Conservation (phyloP, 2,329 filamentous ascomycete genomes). For the Trichophyton benhamiae region DNA sequence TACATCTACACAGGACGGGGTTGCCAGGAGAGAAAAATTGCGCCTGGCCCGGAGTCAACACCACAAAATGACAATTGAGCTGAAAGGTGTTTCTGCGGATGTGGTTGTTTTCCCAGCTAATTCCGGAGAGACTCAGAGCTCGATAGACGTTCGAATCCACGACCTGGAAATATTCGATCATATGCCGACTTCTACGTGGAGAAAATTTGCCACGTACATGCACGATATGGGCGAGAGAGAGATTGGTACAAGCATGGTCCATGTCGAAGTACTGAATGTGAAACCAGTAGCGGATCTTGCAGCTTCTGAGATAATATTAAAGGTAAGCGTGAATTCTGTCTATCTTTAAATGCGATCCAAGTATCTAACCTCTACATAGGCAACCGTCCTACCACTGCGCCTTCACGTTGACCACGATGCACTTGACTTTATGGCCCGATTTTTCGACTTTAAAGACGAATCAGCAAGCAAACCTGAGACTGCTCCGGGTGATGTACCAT, state of each 20-base stretch:
- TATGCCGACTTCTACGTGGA: slow-evolving; percentile 91
- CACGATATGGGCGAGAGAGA: slow-evolving; percentile 77
- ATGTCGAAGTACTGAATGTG: slow-evolving; percentile 77
- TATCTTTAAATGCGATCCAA: neutral
- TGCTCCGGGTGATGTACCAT: slow-evolving; percentile 61
- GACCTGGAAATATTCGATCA: slow-evolving; percentile 90
- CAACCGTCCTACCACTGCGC: slow-evolving; percentile 67
- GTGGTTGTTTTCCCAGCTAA: slow-evolving; percentile 65
- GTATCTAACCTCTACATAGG: slow-evolving; percentile 24
- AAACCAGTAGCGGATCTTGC: slow-evolving; percentile 72
- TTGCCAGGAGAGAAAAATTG: slow-evolving; percentile 45
- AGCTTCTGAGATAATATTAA: slow-evolving; percentile 79
- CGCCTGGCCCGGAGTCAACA: slow-evolving; percentile 72
- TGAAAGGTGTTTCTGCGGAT: slow-evolving; percentile 73
- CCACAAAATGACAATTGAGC: slow-evolving; percentile 92
- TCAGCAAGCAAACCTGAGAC: slow-evolving; percentile 21
- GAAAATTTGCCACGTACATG: slow-evolving; percentile 92
- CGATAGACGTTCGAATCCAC: slow-evolving; percentile 67
- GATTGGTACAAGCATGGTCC: slow-evolving; percentile 76
- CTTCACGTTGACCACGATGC: slow-evolving; percentile 96
- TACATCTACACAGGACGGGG: slow-evolving; percentile 24
- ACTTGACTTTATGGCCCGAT: slow-evolving; percentile 88
- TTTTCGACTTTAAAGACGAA: slow-evolving; percentile 95
- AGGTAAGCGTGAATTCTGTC: slow-evolving; percentile 32
- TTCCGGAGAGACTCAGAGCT: slow-evolving; percentile 72